Evolutionary conservation across 139 green algal genomes (phyloP).

Genomic region (Yamagishiella unicocca): DNA sequence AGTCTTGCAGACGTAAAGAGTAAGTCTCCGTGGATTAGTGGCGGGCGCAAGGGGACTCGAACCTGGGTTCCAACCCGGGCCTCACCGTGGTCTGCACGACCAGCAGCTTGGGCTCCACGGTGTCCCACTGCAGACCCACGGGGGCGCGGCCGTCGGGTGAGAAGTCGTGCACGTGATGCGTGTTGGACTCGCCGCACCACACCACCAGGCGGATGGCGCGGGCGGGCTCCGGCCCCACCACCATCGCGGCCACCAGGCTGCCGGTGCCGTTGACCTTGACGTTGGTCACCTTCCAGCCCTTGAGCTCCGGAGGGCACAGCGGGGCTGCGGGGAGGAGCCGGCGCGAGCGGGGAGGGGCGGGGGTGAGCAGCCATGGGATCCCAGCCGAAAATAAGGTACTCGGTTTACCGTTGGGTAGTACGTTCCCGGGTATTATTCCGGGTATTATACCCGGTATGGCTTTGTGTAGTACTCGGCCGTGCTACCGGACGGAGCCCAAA

Average conservation of each 20-base stretch:
- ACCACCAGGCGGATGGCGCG: conserved; percentile 59
- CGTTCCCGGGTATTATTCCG: too few relatives aligned
- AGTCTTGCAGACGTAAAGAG: too few relatives aligned
- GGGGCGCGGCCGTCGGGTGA: conserved; percentile 49
- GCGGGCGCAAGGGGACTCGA: neutral
- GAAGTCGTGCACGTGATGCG: conserved; percentile 46
- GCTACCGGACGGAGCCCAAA: too few relatives aligned
- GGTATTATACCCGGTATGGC: too few relatives aligned
- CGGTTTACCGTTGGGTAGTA: too few relatives aligned
- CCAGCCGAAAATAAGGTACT: too few relatives aligned
- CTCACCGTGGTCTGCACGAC: conserved; percentile 60
- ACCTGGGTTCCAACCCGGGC: neutral
- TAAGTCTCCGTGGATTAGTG: too few relatives aligned
- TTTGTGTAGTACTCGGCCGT: too few relatives aligned
- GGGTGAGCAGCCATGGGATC: neutral
- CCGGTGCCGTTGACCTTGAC: conserved; percentile 73
- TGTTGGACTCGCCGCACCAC: conserved; percentile 59
- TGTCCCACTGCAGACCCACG: conserved; percentile 66
- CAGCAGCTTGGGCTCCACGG: conserved; percentile 70
- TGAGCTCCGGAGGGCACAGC: conserved; percentile 48
- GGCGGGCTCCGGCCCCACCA: conserved; percentile 24
- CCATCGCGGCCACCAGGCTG: conserved; percentile 64
- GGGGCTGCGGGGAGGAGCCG: conserved; percentile 40
- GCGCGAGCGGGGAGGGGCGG: neutral
- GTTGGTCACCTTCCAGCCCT: conserved; percentile 49